Evolutionary conservation across 148 eudicot genomes (phyloP), one percentile per base, ranked within the genome.

Genomic region (Rhododendron molle): DNA sequence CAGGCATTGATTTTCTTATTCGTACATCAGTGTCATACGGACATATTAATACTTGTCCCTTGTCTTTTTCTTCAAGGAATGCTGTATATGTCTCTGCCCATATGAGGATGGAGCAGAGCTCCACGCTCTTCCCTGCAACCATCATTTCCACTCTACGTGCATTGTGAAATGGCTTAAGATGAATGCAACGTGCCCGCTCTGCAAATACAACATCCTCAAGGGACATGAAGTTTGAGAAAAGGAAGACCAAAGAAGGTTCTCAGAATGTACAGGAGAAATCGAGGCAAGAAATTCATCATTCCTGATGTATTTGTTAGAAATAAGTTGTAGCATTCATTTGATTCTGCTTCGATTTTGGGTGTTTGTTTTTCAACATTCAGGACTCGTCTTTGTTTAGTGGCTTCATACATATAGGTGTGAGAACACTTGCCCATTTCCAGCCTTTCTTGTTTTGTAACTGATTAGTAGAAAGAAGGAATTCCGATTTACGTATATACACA

Each of bases 181-280:
- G 98, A 96, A 95, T 46, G 98, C 98, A 13, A 96, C 99, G 6
- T 96, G 99, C 85, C 99, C 99, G 0, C 97, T 96, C 73, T 96
- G 99, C 98, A 96, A 96, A 89, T 96, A 93, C 92, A 92, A 95
- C 92, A 95, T 96, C 79, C 95, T 96, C 88, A 96, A 96, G 91
- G 97, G 97, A 80, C 87, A 77, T 84, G 98, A 93, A 87, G 91
- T 89, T 80, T 91, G 88, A 90, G 81, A 38, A 32, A 80, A 44
- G 83, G 26, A 30, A 26, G 30, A 40, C 18, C n/a, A 13, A 5
- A 43, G 58, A 20, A 30, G 11, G 72, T 15, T 71, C 38, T 34
- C 60, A 38, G 36, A 44, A 52, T 86, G 84, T 88, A 83, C 81
- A 86, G 85, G 74, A 83, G 78, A 71, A 52, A 47, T 67, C 67